Evolutionary conservation across 140 eudicot species (phyloP).

Genomic region (Flaveria floridana): DNA sequence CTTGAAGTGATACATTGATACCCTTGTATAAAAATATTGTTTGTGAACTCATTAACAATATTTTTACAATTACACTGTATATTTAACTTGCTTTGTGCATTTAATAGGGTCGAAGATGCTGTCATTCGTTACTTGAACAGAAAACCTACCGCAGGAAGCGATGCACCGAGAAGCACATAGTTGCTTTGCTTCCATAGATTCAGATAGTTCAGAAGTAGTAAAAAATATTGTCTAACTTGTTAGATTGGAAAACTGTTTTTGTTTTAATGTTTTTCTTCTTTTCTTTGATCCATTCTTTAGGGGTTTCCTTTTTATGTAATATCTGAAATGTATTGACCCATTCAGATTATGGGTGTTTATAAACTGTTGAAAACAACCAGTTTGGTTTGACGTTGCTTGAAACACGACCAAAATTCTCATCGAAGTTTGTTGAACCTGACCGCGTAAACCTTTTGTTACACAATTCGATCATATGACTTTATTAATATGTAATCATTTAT

Average conservation of each 20-base stretch:
- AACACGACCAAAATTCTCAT: neutral
- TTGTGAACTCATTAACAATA: neutral
- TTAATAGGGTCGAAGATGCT: conserved; percentile 87
- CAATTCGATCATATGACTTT: too few relatives aligned
- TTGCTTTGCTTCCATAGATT: conserved; percentile 25
- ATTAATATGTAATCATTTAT: too few relatives aligned
- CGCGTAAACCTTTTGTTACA: too few relatives aligned
- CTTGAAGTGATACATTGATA: neutral
- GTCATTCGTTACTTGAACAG: conserved; percentile 86
- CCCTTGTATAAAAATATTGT: conserved; percentile 1
- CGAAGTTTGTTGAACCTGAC: too few relatives aligned
- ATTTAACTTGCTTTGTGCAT: conserved; percentile 3
- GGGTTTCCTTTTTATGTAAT: neutral
- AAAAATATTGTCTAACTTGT: conserved; percentile 13
- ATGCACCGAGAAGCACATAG: conserved; percentile 64
- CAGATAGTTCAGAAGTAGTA: conserved; percentile 28
- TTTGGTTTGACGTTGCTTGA: neutral
- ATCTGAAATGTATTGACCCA: neutral
- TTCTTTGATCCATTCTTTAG: conserved; percentile 12
- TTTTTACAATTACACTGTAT: neutral
- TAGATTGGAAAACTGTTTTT: conserved; percentile 22
- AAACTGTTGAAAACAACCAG: neutral
- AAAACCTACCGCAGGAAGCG: conserved; percentile 56
- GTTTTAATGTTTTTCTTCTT: conserved; percentile 6
- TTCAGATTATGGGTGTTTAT: neutral